Percentiles rank a stretch among this genome's conserved stretches.
These are phyloP conservation scores for Aspergillus indologenus DNA, from an alignment of 495 filamentous ascomycete genomes.

Conservation along the genomic window DNA sequence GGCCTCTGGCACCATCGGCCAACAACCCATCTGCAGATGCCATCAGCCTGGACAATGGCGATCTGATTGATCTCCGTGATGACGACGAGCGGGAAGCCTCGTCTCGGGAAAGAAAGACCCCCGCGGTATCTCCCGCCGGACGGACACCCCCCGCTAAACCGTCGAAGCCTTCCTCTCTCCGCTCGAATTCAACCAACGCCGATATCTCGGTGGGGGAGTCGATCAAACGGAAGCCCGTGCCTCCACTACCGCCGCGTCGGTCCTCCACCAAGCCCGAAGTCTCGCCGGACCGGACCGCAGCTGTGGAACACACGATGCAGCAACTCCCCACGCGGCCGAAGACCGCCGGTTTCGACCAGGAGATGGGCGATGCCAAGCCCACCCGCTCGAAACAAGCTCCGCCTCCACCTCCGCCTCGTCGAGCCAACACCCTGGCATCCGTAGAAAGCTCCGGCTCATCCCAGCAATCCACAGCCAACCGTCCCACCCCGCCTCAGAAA, in stretches of 20 bases:
- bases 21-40: conserved; percentile 17
- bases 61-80: conserved; percentile 63
- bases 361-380: conserved; percentile 5
- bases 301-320: too few species aligned
- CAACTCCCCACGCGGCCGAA: conserved; percentile 6
- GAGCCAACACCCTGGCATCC: conserved; percentile 31
- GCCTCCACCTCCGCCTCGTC: conserved; percentile 35
- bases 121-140: conserved; percentile 1
- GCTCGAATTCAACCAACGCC: conserved; percentile 34
- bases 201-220: conserved; percentile 18
- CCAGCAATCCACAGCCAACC: conserved; percentile 19
- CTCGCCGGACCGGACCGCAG: conserved; percentile 20
- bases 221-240: conserved; percentile 42
- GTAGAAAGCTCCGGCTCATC: conserved; percentile 7
- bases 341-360: not conserved
- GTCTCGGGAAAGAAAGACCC: conserved; percentile 19
- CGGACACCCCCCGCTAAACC: conserved; percentile 57
- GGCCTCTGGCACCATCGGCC: conserved; percentile 20
- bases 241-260: conserved; percentile 44
- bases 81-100: conserved; percentile 29
- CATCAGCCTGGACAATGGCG: conserved; percentile 45
- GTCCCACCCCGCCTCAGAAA: conserved; percentile 8
- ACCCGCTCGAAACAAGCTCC: conserved; percentile 29
- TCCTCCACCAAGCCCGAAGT: conserved; percentile 22
- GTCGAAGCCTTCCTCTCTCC: conserved; percentile 63